Evolutionary conservation across 2,329 filamentous ascomycete genomes (phyloP), one percentile per base, ranked within the genome.

Genomic region (Parafenestella ontariensis): DNA sequence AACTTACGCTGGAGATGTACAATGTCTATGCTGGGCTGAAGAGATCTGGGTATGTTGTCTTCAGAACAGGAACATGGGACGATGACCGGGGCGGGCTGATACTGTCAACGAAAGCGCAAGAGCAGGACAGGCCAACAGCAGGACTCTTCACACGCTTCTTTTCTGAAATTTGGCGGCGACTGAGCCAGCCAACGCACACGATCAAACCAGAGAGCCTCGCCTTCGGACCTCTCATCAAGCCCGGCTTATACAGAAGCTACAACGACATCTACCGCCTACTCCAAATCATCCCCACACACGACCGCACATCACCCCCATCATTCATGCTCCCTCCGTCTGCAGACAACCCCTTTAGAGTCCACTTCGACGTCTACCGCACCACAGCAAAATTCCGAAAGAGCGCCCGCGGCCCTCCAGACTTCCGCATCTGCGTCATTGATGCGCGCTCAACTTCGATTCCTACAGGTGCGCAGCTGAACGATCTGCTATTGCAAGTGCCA

Each of bases 11-110:
- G 55, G 91, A 96, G 64, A 87, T 91, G 68, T 98, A 92, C 66
- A 90, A 90, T 45, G 94, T 98, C 24, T 99, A 93, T 73, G 85
- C 92, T 1, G 89, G 92, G 48, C 80, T 99, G 65, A 95, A 89
- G 72, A 85, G 95, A 46, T 81, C 86, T 31, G 94, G 95, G 17
- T 98, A 96, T 78, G 85, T 89, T 45, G 85, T 98, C 17, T 81
- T 89, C 56, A 86, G 94, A 49, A 90, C 91, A 84, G 46, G 83
- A 77, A 81, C 74, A 77, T 73, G 77, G 62, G 65, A 74, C 13
- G 66, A 74, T 1, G 64, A 72, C 2, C 63, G 58, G 44, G 67
- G 63, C 17, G 60, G 58, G 2, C 3, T 70, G 2, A 18, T 71
- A 17, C 26, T 46, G 5, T 40, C 49, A 7, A 44, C 50, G 9